These are phyloP conservation scores for Sonneratia caseolaris DNA, from an alignment of 345 rosid species.

Conservation along the genomic window DNA sequence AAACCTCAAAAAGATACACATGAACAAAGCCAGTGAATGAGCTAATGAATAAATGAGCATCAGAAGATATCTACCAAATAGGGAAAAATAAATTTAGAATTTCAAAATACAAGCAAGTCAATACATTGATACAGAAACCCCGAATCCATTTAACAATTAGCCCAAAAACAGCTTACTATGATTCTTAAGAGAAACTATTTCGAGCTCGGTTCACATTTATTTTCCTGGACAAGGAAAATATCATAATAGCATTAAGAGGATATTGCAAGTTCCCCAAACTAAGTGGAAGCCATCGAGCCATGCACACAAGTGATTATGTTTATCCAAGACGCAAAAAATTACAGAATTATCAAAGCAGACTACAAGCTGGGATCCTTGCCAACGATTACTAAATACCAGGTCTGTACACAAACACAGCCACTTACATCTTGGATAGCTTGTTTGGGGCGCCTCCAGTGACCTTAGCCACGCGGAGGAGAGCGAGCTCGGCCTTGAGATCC, in stretches of 20 bases:
- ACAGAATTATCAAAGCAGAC: background rate
- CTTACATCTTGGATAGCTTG: constrained; percentile 67
- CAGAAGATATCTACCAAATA: background rate
- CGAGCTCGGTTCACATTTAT: background rate
- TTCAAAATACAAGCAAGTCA: background rate
- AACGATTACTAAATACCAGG: too few relatives aligned
- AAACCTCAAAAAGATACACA: too few relatives aligned
- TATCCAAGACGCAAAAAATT: background rate
- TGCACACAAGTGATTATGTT: too few relatives aligned
- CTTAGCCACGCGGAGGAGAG: constrained; percentile 64
- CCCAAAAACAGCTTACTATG: background rate
- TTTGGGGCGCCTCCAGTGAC: constrained; percentile 68
- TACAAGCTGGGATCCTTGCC: background rate
- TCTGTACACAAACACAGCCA: background rate
- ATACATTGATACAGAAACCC: background rate
- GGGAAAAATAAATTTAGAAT: too few relatives aligned
- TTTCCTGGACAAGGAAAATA: background rate
- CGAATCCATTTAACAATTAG: background rate
- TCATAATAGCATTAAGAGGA: too few relatives aligned
- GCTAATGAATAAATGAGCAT: background rate
- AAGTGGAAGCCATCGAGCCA: too few relatives aligned
- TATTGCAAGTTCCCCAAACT: too few relatives aligned
- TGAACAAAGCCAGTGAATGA: too few relatives aligned
- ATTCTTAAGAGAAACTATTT: too few relatives aligned
- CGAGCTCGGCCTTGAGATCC: constrained; percentile 60